Evolutionary conservation across 2,329 filamentous ascomycete genomes (phyloP).

Genomic region (Fusarium falciforme): DNA sequence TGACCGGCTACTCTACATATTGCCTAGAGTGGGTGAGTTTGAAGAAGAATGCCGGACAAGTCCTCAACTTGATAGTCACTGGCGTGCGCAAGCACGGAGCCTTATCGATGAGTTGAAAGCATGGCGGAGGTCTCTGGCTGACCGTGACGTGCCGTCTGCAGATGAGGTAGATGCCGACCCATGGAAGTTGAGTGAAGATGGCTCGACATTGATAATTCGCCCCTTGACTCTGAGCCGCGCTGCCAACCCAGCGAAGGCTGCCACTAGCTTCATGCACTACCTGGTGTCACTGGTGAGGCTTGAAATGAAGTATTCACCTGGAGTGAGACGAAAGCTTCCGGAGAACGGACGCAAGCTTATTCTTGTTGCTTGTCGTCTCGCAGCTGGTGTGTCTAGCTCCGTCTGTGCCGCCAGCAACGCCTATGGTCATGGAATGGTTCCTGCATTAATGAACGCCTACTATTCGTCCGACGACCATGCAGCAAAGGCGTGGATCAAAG

Average conservation of each 20-base stretch:
- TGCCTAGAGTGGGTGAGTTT: conserved; percentile 19
- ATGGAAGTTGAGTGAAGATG: not conserved
- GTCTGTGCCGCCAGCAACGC: conserved; percentile 24
- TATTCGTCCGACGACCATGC: conserved; percentile 15
- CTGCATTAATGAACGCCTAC: conserved; percentile 30
- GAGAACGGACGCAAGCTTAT: not conserved
- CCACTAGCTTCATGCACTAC: conserved; percentile 29
- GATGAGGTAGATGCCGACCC: not conserved
- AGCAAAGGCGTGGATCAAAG: conserved; percentile 18
- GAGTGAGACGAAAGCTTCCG: not conserved
- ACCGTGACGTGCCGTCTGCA: conserved; percentile 8
- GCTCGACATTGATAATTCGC: not conserved
- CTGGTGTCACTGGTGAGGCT: conserved; percentile 20
- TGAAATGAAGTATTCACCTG: conserved; percentile 22
- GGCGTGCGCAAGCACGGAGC: conserved; percentile 7
- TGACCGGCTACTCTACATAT: conserved; percentile 27
- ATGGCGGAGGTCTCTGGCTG: conserved; percentile 9
- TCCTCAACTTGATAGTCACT: conserved; percentile 1
- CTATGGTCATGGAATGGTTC: conserved; percentile 32
- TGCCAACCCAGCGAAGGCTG: conserved; percentile 18
- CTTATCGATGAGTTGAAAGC: conserved; percentile 16
- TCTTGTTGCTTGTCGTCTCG: conserved; percentile 19
- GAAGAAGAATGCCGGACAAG: conserved; percentile 32
- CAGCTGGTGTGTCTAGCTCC: conserved; percentile 10
- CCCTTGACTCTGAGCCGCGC: not conserved